Base-by-base conservation (phyloP, 78 protist species). In the Neovahlkampfia damariscottae region DNA sequence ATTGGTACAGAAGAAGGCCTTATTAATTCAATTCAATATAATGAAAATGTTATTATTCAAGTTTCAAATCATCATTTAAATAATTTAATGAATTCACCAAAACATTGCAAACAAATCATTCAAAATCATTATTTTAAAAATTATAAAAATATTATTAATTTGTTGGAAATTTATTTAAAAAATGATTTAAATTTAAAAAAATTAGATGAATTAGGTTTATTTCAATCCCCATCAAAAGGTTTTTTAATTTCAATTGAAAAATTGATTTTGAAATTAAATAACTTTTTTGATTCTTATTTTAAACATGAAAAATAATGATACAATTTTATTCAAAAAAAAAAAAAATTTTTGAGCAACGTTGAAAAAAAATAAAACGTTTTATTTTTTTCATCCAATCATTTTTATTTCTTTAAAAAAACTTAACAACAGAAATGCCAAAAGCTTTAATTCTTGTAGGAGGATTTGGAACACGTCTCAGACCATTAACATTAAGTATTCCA, bases 401-500 rank as follows among this genome's bases (percentile, higher is more conserved):
- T n/a, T n/a, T n/a, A n/a, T n/a, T n/a, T n/a, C n/a, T n/a, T n/a
- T n/a, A n/a, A n/a, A n/a, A n/a, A n/a, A n/a, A n/a, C n/a, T n/a
- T n/a, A n/a, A n/a, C n/a, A n/a, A n/a, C n/a, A n/a, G n/a, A n/a
- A n/a, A n/a, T n/a, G n/a, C n/a, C n/a, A n/a, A 94, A 93, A 74
- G 98, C 97, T 0, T 88, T 94, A n/a, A 93, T 94, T 72, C 86
- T 94, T 36, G 98, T 93, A 19, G 97, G 98, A 19, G 98, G 97
- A 3, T 93, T 82, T 38, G 98, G 97, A 8, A 94, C 96, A 1
- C 85, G 97, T 40, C 87, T 95, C 31, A 84, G 98, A 19, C 98
- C 98, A 34, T 82, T 95, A 27, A 95, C 98, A 29, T 72, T 95
- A 4, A 69, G 96, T 1, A 78, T 72, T 39, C 98, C 98, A 29